Base-by-base conservation (phyloP, 495 filamentous ascomycete species). In the Sporormia fimetaria region DNA sequence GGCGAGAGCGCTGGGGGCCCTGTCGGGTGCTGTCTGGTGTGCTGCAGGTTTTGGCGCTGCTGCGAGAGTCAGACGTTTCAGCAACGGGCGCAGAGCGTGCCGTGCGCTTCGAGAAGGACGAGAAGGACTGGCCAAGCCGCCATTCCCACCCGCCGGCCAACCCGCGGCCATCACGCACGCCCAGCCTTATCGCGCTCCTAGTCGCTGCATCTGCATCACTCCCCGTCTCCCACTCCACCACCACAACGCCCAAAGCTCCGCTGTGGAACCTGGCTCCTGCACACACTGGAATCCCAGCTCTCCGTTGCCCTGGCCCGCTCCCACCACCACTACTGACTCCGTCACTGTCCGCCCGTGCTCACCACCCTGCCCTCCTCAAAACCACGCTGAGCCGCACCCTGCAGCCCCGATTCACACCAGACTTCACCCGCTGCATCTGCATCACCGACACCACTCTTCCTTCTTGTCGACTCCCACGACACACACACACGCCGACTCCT, bases 381-480 rank as follows among this genome's bases (percentile, higher is more conserved):
- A 50, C 40, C 43, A 33, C 47, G 40, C 40, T 40, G 47, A 49
- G 45, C 45, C 45, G 45, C 45, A 42, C 45, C 23, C 24, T 22
- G 23, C 28, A 14, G 5, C 11, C 28, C 15, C 20, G 17, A 22
- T 37, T 5, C 15, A 4, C 30, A n/a, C n/a, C n/a, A n/a, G n/a
- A n/a, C n/a, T n/a, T n/a, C n/a, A n/a, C n/a, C n/a, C n/a, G n/a
- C n/a, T n/a, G n/a, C n/a, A n/a, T n/a, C n/a, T n/a, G n/a, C n/a
- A n/a, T n/a, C n/a, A n/a, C n/a, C n/a, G n/a, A n/a, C n/a, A n/a
- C n/a, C n/a, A n/a, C n/a, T n/a, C n/a, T n/a, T n/a, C n/a, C n/a
- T n/a, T n/a, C n/a, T n/a, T n/a, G n/a, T n/a, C n/a, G n/a, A n/a
- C n/a, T n/a, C n/a, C n/a, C n/a, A n/a, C n/a, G n/a, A n/a, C n/a